These are phyloP conservation scores for Sporothrix sp. DNA, from an alignment of 2,329 filamentous ascomycete genomes.

Conservation along the genomic window DNA sequence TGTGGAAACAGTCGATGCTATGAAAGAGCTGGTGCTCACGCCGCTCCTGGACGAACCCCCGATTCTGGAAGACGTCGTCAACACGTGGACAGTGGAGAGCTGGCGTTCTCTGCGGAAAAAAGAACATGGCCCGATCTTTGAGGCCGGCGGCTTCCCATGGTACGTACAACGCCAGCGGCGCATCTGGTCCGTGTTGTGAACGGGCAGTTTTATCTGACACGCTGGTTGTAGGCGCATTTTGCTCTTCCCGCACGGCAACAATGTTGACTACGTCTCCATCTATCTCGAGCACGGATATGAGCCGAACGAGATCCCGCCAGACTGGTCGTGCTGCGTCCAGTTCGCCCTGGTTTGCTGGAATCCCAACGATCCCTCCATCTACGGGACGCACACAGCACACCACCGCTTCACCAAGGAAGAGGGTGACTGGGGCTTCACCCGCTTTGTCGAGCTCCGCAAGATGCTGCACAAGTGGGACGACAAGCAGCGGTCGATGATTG, in stretches of 20 bases:
- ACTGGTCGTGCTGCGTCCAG: conserved; percentile 95
- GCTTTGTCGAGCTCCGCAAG: conserved; percentile 78
- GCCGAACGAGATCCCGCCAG: conserved; percentile 63
- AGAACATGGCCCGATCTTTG: conserved; percentile 79
- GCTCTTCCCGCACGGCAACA: conserved; percentile 92
- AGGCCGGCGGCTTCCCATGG: conserved; percentile 83
- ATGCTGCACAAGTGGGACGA: conserved; percentile 71
- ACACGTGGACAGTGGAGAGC: conserved; percentile 81
- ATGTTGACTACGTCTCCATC: conserved; percentile 85
- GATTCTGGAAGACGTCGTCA: conserved; percentile 60
- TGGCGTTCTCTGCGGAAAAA: conserved; percentile 71
- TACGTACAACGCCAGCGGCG: conserved; percentile 31
- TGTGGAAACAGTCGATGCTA: conserved; percentile 82
- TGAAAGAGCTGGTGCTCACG: conserved; percentile 70
- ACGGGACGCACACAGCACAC: conserved; percentile 72
- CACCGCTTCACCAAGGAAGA: conserved; percentile 95
- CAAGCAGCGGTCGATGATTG: conserved; percentile 58
- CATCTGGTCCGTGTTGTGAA: neutral
- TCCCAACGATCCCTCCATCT: conserved; percentile 79
- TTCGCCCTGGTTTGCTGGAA: conserved; percentile 94
- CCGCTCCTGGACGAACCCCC: conserved; percentile 67
- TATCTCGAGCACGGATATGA: conserved; percentile 94
- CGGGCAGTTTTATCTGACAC: neutral
- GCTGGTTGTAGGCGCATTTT: conserved; percentile 62
- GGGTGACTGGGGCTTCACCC: conserved; percentile 97